Percentiles rank a stretch among this genome's conserved stretches.
These are phyloP conservation scores for Diaporthe ilicicola DNA, from an alignment of 2,329 filamentous ascomycete species.

Conservation along the genomic window DNA sequence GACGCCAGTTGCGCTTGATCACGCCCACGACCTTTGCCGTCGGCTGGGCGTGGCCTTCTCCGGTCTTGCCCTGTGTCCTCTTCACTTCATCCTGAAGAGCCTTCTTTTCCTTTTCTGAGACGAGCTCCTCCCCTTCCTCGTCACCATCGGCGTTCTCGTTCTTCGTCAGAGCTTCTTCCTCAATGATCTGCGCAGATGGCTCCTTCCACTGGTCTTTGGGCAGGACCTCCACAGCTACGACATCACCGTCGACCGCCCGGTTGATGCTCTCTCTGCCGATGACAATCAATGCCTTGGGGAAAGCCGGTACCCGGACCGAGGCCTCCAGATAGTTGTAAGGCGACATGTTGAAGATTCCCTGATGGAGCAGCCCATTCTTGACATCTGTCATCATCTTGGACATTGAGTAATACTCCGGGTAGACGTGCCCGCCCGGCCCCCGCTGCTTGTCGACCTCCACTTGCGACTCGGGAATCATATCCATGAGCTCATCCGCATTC, in stretches of 20 bases:
- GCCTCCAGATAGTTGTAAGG: conserved; percentile 98
- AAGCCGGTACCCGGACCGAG: conserved; percentile 87
- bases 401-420: conserved; percentile 87
- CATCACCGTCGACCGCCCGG: conserved; percentile 87
- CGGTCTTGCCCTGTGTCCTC: conserved; percentile 78
- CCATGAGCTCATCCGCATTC: conserved; percentile 84
- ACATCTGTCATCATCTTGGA: conserved; percentile 96
- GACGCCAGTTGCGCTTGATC: conserved; percentile 95
- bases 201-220: conserved; percentile 97
- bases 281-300: conserved; percentile 87
- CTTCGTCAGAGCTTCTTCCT: conserved; percentile 89
- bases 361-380: conserved; percentile 87
- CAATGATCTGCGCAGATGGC: conserved; percentile 93
- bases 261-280: conserved; percentile 97
- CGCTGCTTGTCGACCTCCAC: conserved; percentile 72
- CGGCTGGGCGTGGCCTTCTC: conserved; percentile 83
- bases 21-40: conserved; percentile 93
- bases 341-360: conserved; percentile 95
- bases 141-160: conserved; percentile 94
- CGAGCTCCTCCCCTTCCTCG: conserved; percentile 75
- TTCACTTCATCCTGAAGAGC: conserved; percentile 92
- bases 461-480: conserved; percentile 88
- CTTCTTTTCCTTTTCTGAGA: conserved; percentile 87
- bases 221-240: conserved; percentile 91
- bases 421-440: conserved; percentile 75